Evolutionary conservation across 192 early-diverging fungal species (phyloP).

Genomic region (Geranomyces michiganensis): DNA sequence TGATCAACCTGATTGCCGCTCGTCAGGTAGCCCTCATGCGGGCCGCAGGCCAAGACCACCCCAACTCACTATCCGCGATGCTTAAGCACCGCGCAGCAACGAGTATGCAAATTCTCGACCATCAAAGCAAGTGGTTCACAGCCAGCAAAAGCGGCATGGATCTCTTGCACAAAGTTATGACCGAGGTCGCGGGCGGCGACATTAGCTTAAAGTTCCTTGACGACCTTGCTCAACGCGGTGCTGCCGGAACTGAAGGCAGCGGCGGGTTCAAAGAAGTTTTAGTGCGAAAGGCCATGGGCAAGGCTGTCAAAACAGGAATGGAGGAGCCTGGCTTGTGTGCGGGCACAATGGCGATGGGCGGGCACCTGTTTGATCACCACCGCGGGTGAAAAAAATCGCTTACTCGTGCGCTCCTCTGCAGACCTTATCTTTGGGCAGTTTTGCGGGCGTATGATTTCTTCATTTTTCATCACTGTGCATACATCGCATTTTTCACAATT

Average conservation of each 20-base stretch:
- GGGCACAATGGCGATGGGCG: constrained; percentile 32
- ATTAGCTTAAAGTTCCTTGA: constrained; percentile 26
- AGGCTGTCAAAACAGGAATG: constrained; percentile 19
- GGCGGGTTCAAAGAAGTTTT: constrained; percentile 22
- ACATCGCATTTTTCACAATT: too few relatives aligned
- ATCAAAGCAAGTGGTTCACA: constrained; percentile 18
- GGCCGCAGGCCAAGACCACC: background rate
- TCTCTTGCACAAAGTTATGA: constrained; percentile 26
- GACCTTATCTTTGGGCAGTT: too few relatives aligned
- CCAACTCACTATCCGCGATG: constrained; percentile 3
- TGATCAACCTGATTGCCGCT: constrained; percentile 39
- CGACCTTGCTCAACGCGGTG: constrained; percentile 10
- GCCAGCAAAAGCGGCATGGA: constrained; percentile 24
- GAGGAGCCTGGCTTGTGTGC: constrained; percentile 34
- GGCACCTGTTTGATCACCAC: constrained; percentile 11
- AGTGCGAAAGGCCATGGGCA: constrained; percentile 21
- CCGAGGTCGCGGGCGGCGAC: constrained; percentile 31
- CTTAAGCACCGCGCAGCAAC: constrained; percentile 19
- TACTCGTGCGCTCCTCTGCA: too few relatives aligned
- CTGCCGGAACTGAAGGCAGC: background rate
- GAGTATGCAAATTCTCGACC: constrained; percentile 18
- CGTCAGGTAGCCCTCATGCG: constrained; percentile 28
- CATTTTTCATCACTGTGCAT: too few relatives aligned
- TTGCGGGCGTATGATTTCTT: too few relatives aligned
- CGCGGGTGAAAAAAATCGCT: too few relatives aligned